Base-by-base conservation (phyloP, 257 asterid genomes). In the Anisodus acutangulus region DNA sequence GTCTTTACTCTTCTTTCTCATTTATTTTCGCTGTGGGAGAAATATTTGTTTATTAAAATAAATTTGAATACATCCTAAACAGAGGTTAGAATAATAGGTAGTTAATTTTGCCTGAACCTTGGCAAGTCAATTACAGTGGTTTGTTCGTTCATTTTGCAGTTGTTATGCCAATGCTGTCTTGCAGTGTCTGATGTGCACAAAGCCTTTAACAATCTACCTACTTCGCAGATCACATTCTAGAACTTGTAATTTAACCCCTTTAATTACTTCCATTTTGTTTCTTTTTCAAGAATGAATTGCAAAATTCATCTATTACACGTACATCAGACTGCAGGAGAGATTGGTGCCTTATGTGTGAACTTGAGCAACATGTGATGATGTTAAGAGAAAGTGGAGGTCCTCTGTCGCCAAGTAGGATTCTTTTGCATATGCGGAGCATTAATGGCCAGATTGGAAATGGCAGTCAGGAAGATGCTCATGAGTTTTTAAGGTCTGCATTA, bases 401-500 rank as follows among this genome's bases (percentile, higher is more conserved):
- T 47, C 81, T 95, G 57, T 92, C 96, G 9, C 94, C 98, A 8
- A 71, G 90, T 78, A 92, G 91, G 88, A 91, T 95, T 87, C 95
- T 95, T 69, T 82, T 89, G 78, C 92, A 92, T 82, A 90, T 95
- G 88, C 91, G 94, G 86, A 90, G 93, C 80, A 90, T 90, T 79
- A 93, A 93, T 84, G 71, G 93, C 86, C 98, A 93, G 89, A 92
- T 95, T 83, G 97, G 97, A 43, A 92, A 91, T 85, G 98, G 98
- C 86, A 93, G 98, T 64, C 98, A 93, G 83, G 98, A 95, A 92
- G 98, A 93, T 89, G 98, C 98, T 71, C 98, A 95, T 86, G 98
- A 95, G 83, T 95, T 95, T 88, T 90, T 93, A 87, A 90, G 98
- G 98, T 93, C 78, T 7, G 84, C 37, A 72, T 22, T 55, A 76